Conservation (phyloP, 768 basidiomycete species). For the Mycena haematopus region DNA sequence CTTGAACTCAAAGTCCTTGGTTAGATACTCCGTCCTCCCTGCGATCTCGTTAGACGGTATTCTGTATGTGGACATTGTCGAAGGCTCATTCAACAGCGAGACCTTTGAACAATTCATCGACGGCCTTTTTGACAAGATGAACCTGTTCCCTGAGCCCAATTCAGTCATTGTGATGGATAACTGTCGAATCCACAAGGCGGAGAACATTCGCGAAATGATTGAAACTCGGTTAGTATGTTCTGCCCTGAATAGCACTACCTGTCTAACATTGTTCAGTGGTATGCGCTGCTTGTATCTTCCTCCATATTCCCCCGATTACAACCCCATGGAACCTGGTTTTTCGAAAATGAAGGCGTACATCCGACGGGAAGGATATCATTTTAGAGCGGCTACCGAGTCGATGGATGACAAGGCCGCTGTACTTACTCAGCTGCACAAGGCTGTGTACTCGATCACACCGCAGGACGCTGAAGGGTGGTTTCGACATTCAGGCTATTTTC, state of each 20-base stretch:
- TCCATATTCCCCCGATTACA: background rate
- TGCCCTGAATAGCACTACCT: too few relatives aligned
- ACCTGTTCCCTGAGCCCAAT: constrained; percentile 41
- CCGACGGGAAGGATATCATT: background rate
- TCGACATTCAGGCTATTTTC: background rate
- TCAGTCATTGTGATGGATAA: constrained; percentile 49
- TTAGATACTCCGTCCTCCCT: constrained; percentile 43
- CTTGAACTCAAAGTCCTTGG: too few relatives aligned
- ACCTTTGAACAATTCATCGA: constrained; percentile 40
- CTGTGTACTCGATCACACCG: background rate
- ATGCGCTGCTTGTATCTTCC: background rate
- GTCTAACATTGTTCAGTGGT: too few relatives aligned
- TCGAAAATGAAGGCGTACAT: background rate
- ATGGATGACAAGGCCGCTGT: background rate
- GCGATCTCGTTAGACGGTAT: constrained; percentile 44
- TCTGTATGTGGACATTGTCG: constrained; percentile 35
- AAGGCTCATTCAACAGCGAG: constrained; percentile 36
- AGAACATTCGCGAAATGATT: constrained; percentile 35
- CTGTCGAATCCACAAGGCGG: constrained; percentile 40
- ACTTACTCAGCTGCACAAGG: background rate
- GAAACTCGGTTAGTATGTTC: constrained; percentile 34
- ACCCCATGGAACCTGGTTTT: background rate
- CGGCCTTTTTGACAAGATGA: constrained; percentile 42
- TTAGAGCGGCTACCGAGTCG: background rate
- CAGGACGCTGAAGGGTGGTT: background rate